These are phyloP conservation scores for Ogataea paradorogensis DNA, from an alignment of 805 yeast species.

Conservation along the genomic window DNA sequence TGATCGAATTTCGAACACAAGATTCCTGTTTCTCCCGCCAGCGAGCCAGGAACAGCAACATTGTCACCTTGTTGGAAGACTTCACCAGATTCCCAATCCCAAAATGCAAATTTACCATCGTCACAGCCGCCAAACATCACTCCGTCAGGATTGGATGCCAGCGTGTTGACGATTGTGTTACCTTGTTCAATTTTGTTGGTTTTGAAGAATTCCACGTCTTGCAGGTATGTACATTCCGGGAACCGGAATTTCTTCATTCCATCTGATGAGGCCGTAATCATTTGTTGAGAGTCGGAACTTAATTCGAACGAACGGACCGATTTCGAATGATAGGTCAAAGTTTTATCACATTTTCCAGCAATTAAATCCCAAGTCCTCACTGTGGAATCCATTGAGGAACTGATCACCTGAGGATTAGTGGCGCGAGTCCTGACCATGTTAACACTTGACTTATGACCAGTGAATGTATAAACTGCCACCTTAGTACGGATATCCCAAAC, in stretches of 20 bases:
- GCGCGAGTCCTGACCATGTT: conserved; percentile 64
- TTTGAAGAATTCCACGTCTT: conserved; percentile 47
- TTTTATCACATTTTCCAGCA: conserved; percentile 67
- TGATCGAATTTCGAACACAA: conserved; percentile 71
- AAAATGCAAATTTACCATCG: conserved; percentile 73
- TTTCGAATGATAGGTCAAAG: conserved; percentile 82
- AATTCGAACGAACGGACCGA: conserved; percentile 70
- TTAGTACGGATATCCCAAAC: conserved; percentile 93
- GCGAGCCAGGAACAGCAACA: conserved; percentile 65
- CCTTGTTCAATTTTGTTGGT: conserved; percentile 34
- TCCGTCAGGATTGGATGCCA: conserved; percentile 57
- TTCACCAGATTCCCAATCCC: conserved; percentile 72
- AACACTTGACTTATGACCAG: conserved; percentile 80
- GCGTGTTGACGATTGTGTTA: conserved; percentile 59
- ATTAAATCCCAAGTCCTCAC: conserved; percentile 87
- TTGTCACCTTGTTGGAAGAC: conserved; percentile 54
- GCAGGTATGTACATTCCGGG: conserved; percentile 67
- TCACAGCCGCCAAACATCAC: conserved; percentile 81
- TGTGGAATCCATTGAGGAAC: conserved; percentile 83
- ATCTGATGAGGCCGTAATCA: conserved; percentile 78
- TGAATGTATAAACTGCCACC: conserved; percentile 66
- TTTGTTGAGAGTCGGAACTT: conserved; percentile 64
- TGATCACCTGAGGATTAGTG: conserved; percentile 80
- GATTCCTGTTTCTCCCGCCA: conserved; percentile 64
- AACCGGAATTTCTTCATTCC: conserved; percentile 81